These are phyloP conservation scores for Brassica balearica DNA, from an alignment of 441 rosid genomes.

Conservation along the genomic window DNA sequence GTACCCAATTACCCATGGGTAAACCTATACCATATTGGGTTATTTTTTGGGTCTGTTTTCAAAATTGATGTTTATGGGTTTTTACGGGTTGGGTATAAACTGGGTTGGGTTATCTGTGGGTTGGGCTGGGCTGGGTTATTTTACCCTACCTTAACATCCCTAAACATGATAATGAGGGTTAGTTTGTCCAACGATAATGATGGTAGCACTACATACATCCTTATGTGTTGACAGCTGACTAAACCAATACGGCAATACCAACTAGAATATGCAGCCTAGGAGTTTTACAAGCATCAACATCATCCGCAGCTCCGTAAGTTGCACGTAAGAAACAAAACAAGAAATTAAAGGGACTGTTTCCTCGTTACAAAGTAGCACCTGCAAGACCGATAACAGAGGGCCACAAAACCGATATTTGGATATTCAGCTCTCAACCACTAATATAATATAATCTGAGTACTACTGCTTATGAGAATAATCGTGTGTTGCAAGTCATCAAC, in stretches of 20 bases:
- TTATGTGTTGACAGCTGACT: slow-evolving; percentile 56
- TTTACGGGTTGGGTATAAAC: too few relatives aligned
- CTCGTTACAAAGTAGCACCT: background rate
- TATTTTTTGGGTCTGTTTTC: too few relatives aligned
- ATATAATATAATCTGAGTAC: background rate
- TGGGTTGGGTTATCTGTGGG: too few relatives aligned
- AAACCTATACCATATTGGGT: too few relatives aligned
- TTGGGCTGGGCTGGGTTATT: too few relatives aligned
- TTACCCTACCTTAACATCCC: too few relatives aligned
- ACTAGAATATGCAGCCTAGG: slow-evolving; percentile 75
- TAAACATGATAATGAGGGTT: slow-evolving; percentile 49
- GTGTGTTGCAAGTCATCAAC: background rate
- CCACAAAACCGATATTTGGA: background rate
- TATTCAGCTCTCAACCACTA: background rate
- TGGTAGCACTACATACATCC: slow-evolving; percentile 67
- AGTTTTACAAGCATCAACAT: background rate
- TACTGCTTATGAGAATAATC: background rate
- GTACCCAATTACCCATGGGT: too few relatives aligned
- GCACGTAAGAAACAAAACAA: background rate
- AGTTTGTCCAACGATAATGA: slow-evolving; percentile 67
- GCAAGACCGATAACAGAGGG: background rate
- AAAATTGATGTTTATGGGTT: too few relatives aligned
- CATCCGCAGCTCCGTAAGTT: background rate
- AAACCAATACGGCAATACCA: slow-evolving; percentile 56
- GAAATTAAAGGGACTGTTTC: background rate